Base-by-base conservation (phyloP, 2,329 filamentous ascomycete species). In the Mariannaea elegans region DNA sequence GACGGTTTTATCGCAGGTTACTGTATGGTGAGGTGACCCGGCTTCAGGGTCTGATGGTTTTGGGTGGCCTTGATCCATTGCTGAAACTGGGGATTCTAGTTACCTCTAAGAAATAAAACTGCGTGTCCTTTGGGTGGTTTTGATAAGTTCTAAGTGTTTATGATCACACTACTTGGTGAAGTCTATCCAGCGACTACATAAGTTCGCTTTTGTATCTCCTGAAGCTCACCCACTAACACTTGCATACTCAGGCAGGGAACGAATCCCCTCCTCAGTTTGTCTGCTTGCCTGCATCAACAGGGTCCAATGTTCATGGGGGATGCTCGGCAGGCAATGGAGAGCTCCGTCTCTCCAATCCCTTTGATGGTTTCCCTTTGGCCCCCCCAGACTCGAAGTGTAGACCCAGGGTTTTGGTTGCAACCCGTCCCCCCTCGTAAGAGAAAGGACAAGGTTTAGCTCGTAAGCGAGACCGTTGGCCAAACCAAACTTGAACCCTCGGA, bases 1-100 rank as follows among this genome's bases (percentile, higher is more conserved):
- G 50, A 77, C 42, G 10, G 64, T 56, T 27, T 52, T 59, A 19
- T 61, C 67, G 42, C 53, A 55, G 36, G 32, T 38, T 7, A 9
- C 24, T 27, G 21, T 46, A 9, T 67, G 36, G n/a, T 59, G 44
- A 36, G 39, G 19, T 13, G 62, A 44, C 12, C 32, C 27, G 21
- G 46, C n/a, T 36, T 56, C n/a, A 27, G 42, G 13, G 31, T 32
- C 10, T 29, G 32, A n/a, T 29, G 29, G n/a, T 7, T 34, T 48
- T 16, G 36, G 36, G n/a, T n/a, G n/a, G n/a, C n/a, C n/a, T n/a
- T n/a, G n/a, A n/a, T n/a, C n/a, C n/a, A n/a, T n/a, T n/a, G n/a
- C n/a, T n/a, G n/a, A n/a, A n/a, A n/a, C n/a, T n/a, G n/a, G n/a
- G n/a, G n/a, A n/a, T n/a, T n/a, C n/a, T n/a, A n/a, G n/a, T n/a